Base-by-base conservation (phyloP, 805 yeast genomes). In the Wilhelminamyces savonicus region DNA sequence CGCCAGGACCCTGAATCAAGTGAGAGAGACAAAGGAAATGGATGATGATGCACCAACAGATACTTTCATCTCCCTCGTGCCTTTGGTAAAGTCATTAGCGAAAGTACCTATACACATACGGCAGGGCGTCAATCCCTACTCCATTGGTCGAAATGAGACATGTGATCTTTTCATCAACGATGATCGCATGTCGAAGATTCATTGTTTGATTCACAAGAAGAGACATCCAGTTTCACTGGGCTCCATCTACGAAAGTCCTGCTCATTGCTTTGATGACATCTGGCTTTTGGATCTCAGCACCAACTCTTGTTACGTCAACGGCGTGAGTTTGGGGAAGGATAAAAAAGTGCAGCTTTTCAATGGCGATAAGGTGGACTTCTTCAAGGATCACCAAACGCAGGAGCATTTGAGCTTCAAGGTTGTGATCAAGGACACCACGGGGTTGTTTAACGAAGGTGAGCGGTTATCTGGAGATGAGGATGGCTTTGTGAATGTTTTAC, bases 231-330 rank as follows among this genome's bases (percentile, higher is more conserved):
- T 75, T 3, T 41, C 45, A 7, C 60, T 64, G 18, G 64, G 76
- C 19, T 50, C 59, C 5, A 66, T 78, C 4, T 74, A 62, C 46
- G 85, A 78, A 41, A 74, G 82, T 7, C 86, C 88, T 0, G 87
- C 86, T 0, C 80, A 74, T 54, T 79, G 80, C 34, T 56, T 78
- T 6, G 83, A 78, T 33, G 87, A 78, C 47, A 64, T 83, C 11
- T 86, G 94, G 94, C 59, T 88, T 18, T 56, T 83, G 27, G 95
- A 87, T 42, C 72, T 66, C 37, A 81, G 92, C 32, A 75, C 94
- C 0, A 88, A 87, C 52, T 80, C 84, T 2, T 82, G 95, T 48
- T 74, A 64, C 43, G 70, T 88, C 6, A 83, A 86, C 44, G 71
- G 71, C 6, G 52, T 58, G 6, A 66, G 66, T 28, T 49, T 84